Evolutionary conservation across 768 basidiomycete genomes (phyloP).

Genomic region (Collybiopsis confluens): DNA sequence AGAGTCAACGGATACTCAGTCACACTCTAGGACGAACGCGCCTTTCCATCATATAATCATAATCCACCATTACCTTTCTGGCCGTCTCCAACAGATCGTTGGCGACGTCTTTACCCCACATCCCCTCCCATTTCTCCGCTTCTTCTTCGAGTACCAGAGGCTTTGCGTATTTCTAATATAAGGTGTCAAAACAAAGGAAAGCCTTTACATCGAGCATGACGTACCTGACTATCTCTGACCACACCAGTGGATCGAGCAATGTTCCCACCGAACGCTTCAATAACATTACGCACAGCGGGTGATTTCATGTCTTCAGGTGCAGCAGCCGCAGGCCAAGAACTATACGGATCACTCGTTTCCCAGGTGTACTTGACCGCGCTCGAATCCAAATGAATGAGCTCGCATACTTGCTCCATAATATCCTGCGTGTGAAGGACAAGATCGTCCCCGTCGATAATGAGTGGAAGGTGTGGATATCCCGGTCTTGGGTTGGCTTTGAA

Average conservation of each 20-base stretch:
- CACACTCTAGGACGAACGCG: background rate
- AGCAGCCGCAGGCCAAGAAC: conserved; percentile 4
- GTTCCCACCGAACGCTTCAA: conserved; percentile 1
- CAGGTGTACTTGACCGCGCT: conserved; percentile 1
- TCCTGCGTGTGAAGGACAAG: background rate
- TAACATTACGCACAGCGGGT: background rate
- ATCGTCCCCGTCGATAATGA: conserved; percentile 1
- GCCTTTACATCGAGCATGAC: background rate
- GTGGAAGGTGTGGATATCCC: background rate
- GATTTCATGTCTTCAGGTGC: conserved; percentile 1
- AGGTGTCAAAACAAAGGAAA: background rate
- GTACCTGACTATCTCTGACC: background rate
- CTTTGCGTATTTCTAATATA: background rate
- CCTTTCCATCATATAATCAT: conserved; percentile 3
- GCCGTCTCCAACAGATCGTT: background rate
- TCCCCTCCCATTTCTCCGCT: background rate
- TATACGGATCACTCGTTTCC: background rate
- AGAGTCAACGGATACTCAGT: too few species aligned
- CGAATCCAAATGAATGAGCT: conserved; percentile 1
- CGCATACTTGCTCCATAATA: conserved; percentile 2
- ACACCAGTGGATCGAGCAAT: conserved; percentile 1
- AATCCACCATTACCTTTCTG: conserved; percentile 1
- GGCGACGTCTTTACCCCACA: conserved; percentile 1
- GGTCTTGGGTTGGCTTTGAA: conserved; percentile 3
- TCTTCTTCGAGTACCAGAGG: conserved; percentile 1